Conservation (phyloP, 1,139 yeast genomes). For the Kodamaea derodonti region DNA sequence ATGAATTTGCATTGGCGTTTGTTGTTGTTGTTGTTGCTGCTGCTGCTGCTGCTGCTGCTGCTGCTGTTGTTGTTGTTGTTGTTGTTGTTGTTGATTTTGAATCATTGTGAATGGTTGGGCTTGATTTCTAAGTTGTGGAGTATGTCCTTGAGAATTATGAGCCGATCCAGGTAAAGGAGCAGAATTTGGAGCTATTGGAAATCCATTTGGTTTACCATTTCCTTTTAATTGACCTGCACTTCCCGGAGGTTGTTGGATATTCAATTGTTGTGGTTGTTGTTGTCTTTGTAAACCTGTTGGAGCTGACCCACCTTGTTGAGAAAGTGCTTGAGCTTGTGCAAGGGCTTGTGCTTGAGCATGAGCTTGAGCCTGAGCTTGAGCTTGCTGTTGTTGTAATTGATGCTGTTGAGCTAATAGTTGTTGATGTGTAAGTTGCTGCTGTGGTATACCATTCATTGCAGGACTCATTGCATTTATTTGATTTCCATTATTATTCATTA, state of each 20-base stretch:
- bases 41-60: conserved; percentile 9
- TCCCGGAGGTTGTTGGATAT: conserved; percentile 3
- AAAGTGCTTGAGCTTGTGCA: conserved; percentile 9
- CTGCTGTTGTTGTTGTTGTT: conserved; percentile 8
- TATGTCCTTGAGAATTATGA: conserved; percentile 23
- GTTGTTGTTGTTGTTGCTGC: conserved; percentile 7
- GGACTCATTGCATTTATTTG: conserved; percentile 11
- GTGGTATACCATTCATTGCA: conserved; percentile 12
- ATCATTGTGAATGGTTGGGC: conserved; percentile 16
- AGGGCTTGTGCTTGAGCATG: conserved; percentile 1
- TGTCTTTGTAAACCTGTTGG: conserved; percentile 18
- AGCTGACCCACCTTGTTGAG: conserved; percentile 12
- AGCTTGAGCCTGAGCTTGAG: conserved; percentile 1
- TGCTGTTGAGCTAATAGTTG: conserved; percentile 14
- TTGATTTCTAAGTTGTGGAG: conserved; percentile 28
- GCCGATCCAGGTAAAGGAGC: conserved; percentile 21
- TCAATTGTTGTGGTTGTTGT: conserved; percentile 4
- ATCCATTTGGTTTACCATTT: conserved; percentile 3
- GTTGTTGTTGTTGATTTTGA: conserved; percentile 6
- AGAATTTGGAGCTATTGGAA: conserved; percentile 20
- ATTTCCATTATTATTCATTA: conserved; percentile 2
- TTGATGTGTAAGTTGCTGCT: conserved; percentile 11
- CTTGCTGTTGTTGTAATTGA: conserved; percentile 9
- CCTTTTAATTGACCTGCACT: conserved; percentile 1
- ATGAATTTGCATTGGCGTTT: conserved; percentile 3